These are phyloP conservation scores for Apiospora saccharicola DNA, from an alignment of 2,329 filamentous ascomycete species.

Conservation along the genomic window DNA sequence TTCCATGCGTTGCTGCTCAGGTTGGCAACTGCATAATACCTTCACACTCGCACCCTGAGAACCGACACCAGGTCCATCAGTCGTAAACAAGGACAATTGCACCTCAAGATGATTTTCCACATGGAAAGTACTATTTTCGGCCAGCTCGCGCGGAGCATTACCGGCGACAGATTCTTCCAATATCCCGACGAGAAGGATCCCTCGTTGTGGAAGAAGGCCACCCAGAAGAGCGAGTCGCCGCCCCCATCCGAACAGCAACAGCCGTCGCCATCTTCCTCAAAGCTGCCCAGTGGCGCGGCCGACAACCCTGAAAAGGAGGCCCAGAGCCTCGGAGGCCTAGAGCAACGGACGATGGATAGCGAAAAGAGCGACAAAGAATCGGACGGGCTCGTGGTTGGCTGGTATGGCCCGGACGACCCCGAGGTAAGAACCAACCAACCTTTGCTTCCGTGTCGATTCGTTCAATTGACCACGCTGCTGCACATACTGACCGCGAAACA, in stretches of 20 bases:
- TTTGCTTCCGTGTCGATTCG: no score
- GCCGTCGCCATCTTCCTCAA: constrained; percentile 28
- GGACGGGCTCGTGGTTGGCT: constrained; percentile 57
- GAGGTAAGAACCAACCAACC: constrained; percentile 42
- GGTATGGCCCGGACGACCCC: constrained; percentile 57
- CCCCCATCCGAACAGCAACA: constrained; percentile 38
- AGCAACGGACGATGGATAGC: no score
- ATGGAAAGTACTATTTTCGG: constrained; percentile 52
- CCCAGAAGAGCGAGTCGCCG: constrained; percentile 33
- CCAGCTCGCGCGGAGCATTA: constrained; percentile 49
- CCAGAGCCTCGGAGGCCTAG: no score
- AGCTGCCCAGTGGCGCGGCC: constrained; percentile 57
- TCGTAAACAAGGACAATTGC: constrained; percentile 37
- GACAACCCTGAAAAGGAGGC: constrained; percentile 36
- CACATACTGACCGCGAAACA: constrained; percentile 18
- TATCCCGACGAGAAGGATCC: constrained; percentile 57
- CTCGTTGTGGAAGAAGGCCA: constrained; percentile 54
- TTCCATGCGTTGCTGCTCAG: no score
- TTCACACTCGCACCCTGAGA: constrained; percentile 53
- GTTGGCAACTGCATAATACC: constrained; percentile 49
- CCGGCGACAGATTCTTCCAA: constrained; percentile 45
- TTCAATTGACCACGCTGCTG: neutral
- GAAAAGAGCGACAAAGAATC: constrained; percentile 63
- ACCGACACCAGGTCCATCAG: constrained; percentile 26
- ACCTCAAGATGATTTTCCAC: constrained; percentile 35